Base-by-base conservation (phyloP, 116 monocot species). In the Zostera marina region DNA sequence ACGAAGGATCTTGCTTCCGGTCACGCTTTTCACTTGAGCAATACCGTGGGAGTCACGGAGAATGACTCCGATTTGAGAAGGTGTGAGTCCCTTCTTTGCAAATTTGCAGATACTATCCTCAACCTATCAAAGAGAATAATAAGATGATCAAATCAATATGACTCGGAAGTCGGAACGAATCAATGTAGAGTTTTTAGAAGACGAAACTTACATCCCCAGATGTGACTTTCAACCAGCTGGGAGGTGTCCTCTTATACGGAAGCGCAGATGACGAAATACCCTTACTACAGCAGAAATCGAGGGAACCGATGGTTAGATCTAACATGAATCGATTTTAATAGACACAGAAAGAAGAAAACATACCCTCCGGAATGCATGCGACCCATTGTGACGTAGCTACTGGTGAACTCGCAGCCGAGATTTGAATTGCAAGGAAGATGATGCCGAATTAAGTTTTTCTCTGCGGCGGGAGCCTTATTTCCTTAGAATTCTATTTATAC, bases 41-140 rank as follows among this genome's bases (percentile, higher is more conserved):
- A 89, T 81, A 7, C 84, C 89, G 22, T 83, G 77, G 0, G 80
- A 81, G 41, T 89, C 89, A 69, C 89, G 78, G 52, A 89, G 89
- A 42, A 89, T 70, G 48, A 88, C 88, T 23, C 88, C 88, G 19
- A 88, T 88, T 77, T 88, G 88, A 0, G 88, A 88, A 0, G 89
- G 84, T 5, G 84, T 81, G 68, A 78, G 55, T 1, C 89, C 89
- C 68, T 84, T 89, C 81, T 89, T 89, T n/a, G 84, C 89, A 39
- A 81, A 78, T 60, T 81, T 85, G 68, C 57, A 70, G 39, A 85
- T 85, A 53, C 62, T 72, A 4, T 85, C 85, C 38, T 77, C 77
- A 45, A 85, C 80, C 84, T 84, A 41, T 62, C n/a, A 32, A 1
- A 47, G 8, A 44, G 14, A 48, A 1, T 3, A 42, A 17, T 22